Percentiles rank a stretch among this genome's conserved stretches.
Conservation (phyloP, 441 rosid genomes). For the Gossypium davidsonii region DNA sequence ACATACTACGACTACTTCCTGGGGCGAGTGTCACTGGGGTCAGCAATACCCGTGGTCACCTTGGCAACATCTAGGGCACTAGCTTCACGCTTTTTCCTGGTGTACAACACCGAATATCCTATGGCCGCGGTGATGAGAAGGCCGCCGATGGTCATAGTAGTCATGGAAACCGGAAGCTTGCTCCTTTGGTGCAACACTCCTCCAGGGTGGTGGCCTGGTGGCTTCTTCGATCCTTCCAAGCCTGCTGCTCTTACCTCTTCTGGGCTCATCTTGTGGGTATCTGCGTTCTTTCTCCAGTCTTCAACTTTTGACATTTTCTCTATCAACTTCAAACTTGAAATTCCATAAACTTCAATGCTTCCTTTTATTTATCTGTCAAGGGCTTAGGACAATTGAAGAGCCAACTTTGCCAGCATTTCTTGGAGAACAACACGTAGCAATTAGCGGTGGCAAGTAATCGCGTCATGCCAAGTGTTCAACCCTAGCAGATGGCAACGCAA, state of each 20-base stretch:
- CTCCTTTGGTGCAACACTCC: conserved; percentile 61
- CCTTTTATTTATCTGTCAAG: neutral
- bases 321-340: neutral
- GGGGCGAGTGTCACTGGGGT: conserved; percentile 53
- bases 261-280: conserved; percentile 58
- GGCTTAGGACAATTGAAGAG: neutral
- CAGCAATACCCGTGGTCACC: conserved; percentile 41
- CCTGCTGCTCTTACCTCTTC: conserved; percentile 49
- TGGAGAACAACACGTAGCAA: neutral
- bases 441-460: neutral
- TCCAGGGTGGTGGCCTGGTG: conserved; percentile 54
- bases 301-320: conserved; percentile 36
- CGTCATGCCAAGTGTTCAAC: conserved; percentile 4
- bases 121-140: conserved; percentile 40
- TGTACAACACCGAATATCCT: conserved; percentile 42
- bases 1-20: conserved; percentile 20
- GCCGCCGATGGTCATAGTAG: conserved; percentile 49
- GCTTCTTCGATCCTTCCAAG: conserved; percentile 48
- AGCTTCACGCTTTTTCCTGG: conserved; percentile 62
- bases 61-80: conserved; percentile 51
- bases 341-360: neutral
- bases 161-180: conserved; percentile 43
- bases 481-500: neutral
- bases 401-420: neutral
- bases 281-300: conserved; percentile 55